These are phyloP conservation scores for Tagetes patula DNA, from an alignment of 129 eudicot species.

Conservation along the genomic window DNA sequence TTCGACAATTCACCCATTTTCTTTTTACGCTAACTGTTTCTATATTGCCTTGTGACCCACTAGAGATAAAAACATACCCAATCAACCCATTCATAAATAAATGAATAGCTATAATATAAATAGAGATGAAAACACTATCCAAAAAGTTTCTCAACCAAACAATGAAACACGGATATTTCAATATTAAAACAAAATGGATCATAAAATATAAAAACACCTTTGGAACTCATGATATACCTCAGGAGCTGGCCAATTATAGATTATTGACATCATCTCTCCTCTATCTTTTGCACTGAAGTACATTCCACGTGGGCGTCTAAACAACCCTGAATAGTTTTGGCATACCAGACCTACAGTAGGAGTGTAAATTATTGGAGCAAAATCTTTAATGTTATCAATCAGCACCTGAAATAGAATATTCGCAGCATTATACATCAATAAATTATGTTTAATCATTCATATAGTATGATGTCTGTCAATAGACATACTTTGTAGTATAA, in stretches of 20 bases:
- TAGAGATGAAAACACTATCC: neutral
- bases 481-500: constrained; percentile 85
- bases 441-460: neutral
- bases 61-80: neutral
- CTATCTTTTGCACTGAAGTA: constrained; percentile 99
- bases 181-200: neutral
- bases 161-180: neutral
- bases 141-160: neutral
- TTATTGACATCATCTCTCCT: constrained; percentile 99
- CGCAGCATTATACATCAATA: constrained; percentile 11
- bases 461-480: constrained; percentile 17
- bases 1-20: neutral
- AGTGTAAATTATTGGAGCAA: constrained; percentile 97
- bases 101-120: constrained; percentile 1
- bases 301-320: constrained; percentile 99
- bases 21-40: neutral
- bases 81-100: constrained; percentile 5
- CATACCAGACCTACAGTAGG: constrained; percentile 99
- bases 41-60: neutral
- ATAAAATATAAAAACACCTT: constrained; percentile 8
- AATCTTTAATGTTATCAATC: constrained; percentile 86
- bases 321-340: constrained; percentile 98
- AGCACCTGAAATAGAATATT: constrained; percentile 58
- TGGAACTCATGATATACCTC: constrained; percentile 46
- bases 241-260: constrained; percentile 94